Evolutionary conservation across 768 basidiomycete species (phyloP), one percentile per base, ranked within the genome.

Genomic region (Lepiota venenata): DNA sequence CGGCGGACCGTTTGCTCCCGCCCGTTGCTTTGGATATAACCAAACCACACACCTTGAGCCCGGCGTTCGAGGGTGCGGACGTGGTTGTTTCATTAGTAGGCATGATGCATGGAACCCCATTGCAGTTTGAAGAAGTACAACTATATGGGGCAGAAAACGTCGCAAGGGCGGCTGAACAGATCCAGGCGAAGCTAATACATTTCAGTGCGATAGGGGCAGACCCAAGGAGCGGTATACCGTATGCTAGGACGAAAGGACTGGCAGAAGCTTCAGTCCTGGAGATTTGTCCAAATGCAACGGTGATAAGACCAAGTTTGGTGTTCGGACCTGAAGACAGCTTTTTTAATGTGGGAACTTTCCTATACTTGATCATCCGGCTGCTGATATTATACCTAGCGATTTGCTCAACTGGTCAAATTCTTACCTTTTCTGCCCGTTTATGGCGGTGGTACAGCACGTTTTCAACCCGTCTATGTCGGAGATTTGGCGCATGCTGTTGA

Each of bases 141-240:
- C 76, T 78, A 73, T 74, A 72, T 59, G 88, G 88, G 4, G 84
- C 83, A 15, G 78, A 82, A 59, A 85, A 87, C 59, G 81, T 91
- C 7, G 85, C 87, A 0, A 60, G 63, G 36, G 75, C 76, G 2
- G 80, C 84, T 0, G 75, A 72, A 55, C 64, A 72, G 5, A 73
- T 65, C 25, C 82, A 81, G 11, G 84, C 84, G 5, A 82, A 78
- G 59, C 69, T 86, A 15, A 73, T 86, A 20, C 85, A 87, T 59
- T 68, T 91, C 60, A 87, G 84, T 57, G 85, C 88, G 20, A 87
- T 91, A 61, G 86, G 87, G n/a, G 85, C 86, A n/a, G 75, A 88
- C 62, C 60, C 71, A 1, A 58, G 70, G 10, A 87, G 85, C 55
- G 58, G 66, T 10, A 77, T 88, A 42, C 77, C 82, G 12, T 91